phyloP scores from a whole-genome alignment of 108 stramenopile species.

The Nitzschia sp. region DNA sequence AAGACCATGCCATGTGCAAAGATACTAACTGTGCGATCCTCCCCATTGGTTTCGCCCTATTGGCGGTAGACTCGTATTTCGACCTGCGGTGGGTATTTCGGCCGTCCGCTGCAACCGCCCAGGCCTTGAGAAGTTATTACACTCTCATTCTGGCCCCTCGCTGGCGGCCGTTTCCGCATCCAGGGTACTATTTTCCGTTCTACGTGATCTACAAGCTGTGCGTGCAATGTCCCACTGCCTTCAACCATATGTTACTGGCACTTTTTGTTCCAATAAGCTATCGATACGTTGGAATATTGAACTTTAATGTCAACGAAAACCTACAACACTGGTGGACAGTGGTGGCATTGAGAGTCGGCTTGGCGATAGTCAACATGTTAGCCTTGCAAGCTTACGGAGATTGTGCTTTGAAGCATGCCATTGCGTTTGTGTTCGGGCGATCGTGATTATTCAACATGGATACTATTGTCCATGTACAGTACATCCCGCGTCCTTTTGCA shows the following conservation, averaged over 20 bases:
- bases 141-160: slow-evolving; percentile 11
- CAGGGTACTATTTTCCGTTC: slow-evolving; percentile 7
- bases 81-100: slow-evolving; percentile 6
- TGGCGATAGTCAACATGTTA: slow-evolving; percentile 4
- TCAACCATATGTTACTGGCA: not conserved
- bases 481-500: too few relatives aligned
- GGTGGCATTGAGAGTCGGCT: not conserved
- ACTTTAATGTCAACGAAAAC: not conserved
- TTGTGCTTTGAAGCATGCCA: not conserved
- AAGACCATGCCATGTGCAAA: not conserved
- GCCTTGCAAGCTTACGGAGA: not conserved
- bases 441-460: too few relatives aligned
- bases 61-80: slow-evolving; percentile 8
- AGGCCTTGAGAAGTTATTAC: slow-evolving; percentile 1
- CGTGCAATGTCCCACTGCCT: slow-evolving; percentile 1
- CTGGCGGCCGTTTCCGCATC: not conserved
- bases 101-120: not conserved
- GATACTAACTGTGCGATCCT: not conserved
- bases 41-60: not conserved
- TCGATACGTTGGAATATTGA: slow-evolving; percentile 10
- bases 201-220: slow-evolving; percentile 9
- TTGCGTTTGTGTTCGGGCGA: not conserved
- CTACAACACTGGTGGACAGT: slow-evolving; percentile 20
- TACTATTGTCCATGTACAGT: too few relatives aligned
- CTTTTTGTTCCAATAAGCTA: slow-evolving; percentile 1